A percentile compares a stretch with the other conserved stretches of the same genome.
Conservation (phyloP, 2,329 filamentous ascomycete genomes). For the Blastomyces emzantsi region DNA sequence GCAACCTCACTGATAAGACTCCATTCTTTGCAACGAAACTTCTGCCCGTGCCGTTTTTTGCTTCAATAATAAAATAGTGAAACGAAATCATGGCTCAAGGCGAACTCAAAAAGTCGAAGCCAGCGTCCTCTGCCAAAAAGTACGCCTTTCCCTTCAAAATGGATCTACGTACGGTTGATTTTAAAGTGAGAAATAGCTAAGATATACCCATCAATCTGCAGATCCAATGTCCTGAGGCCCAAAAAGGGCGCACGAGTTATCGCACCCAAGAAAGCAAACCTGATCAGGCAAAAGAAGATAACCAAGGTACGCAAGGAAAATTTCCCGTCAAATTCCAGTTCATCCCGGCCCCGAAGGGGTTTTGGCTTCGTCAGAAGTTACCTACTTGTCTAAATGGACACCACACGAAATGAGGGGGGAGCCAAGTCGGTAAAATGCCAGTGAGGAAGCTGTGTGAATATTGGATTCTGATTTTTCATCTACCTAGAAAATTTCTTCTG, state of each 20-base stretch:
- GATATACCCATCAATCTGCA: slow-evolving; percentile 11
- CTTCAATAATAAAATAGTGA: no score
- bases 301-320: slow-evolving; percentile 43
- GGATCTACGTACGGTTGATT: no score
- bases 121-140: slow-evolving; percentile 30
- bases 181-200: not conserved
- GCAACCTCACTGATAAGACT: not conserved
- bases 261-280: slow-evolving; percentile 55
- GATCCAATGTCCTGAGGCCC: slow-evolving; percentile 36
- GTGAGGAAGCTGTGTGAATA: not conserved
- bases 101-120: slow-evolving; percentile 36
- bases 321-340: not conserved
- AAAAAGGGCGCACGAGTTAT: slow-evolving; percentile 54
- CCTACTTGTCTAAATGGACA: not conserved
- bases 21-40: not conserved
- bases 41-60: not conserved
- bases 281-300: slow-evolving; percentile 54
- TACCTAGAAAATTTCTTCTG: slow-evolving; percentile 50
- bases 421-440: not conserved
- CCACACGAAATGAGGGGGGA: not conserved
- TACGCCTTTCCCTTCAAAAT: slow-evolving; percentile 19
- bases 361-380: not conserved
- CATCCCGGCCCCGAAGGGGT: not conserved
- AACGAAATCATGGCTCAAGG: slow-evolving; percentile 39
- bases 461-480: not conserved